Conservation (phyloP, 208 protist species). For the Trypanosoma platydactyli region DNA sequence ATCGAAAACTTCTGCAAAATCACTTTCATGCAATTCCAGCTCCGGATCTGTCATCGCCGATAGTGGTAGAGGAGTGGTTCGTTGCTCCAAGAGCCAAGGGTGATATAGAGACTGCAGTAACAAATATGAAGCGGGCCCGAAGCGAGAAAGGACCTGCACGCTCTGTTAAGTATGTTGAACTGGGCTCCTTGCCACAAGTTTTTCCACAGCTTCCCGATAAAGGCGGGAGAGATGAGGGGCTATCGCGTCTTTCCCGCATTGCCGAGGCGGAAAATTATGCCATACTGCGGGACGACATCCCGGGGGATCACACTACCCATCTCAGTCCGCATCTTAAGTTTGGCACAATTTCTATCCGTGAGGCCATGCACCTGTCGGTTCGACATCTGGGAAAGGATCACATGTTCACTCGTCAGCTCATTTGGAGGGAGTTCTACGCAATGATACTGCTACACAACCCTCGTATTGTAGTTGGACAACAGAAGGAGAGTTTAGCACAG, state of each 20-base stretch:
- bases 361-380: conserved; percentile 48
- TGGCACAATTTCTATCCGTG: conserved; percentile 67
- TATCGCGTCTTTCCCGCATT: conserved; percentile 37
- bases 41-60: conserved; percentile 14
- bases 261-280: conserved; percentile 39
- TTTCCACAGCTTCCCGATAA: conserved; percentile 31
- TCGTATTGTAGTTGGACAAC: conserved; percentile 53
- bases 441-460: conserved; percentile 61
- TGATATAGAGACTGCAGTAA: conserved; percentile 2
- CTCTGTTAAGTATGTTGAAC: conserved; percentile 10
- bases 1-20: conserved; percentile 41
- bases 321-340: conserved; percentile 81
- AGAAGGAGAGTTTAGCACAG: conserved; percentile 31
- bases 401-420: conserved; percentile 55
- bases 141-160: conserved; percentile 19
- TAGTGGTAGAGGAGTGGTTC: conserved; percentile 18
- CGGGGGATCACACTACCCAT: conserved; percentile 59
- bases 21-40: conserved; percentile 36
- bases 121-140: conserved; percentile 15
- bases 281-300: conserved; percentile 47
- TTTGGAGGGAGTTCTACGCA: conserved; percentile 81
- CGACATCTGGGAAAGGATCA: conserved; percentile 39
- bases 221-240: conserved; percentile 49
- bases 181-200: conserved; percentile 26
- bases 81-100: conserved; percentile 17